phyloP scores from a whole-genome alignment of 1,284 basidiomycete genomes.

The Cystobasidium pallidum region DNA sequence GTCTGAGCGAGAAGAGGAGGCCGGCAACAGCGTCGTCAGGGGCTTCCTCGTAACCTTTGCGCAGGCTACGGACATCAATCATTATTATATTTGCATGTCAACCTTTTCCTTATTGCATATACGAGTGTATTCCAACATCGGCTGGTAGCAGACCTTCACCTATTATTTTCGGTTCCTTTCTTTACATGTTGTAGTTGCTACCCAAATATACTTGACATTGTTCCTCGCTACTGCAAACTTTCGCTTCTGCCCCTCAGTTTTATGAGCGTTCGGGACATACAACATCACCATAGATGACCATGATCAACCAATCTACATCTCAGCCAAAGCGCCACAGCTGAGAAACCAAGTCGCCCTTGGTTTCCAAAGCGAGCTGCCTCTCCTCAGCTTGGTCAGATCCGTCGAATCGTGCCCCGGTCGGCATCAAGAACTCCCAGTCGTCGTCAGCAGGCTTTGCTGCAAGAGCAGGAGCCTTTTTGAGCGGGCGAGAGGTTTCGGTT shows the following conservation, averaged over 20 bases:
- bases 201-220: slow-evolving; percentile 1
- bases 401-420: neutral
- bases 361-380: slow-evolving; percentile 19
- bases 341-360: slow-evolving; percentile 26
- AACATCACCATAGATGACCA: too few relatives aligned
- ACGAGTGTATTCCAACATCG: neutral
- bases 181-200: slow-evolving; percentile 8
- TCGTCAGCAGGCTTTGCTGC: slow-evolving; percentile 13
- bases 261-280: neutral
- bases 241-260: neutral
- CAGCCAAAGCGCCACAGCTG: slow-evolving; percentile 26
- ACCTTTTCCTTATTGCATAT: neutral
- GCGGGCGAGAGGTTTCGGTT: slow-evolving; percentile 76
- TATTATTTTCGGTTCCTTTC: slow-evolving; percentile 10
- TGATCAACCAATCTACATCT: neutral
- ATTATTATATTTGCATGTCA: neutral
- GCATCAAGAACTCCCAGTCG: slow-evolving; percentile 27
- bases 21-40: slow-evolving; percentile 14
- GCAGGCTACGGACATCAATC: neutral
- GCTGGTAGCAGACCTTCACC: neutral
- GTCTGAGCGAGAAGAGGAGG: slow-evolving; percentile 38
- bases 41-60: neutral
- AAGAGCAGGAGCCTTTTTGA: slow-evolving; percentile 76
- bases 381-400: slow-evolving; percentile 7
- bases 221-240: slow-evolving; percentile 12